A percentile compares a stretch with the other conserved stretches of the same genome.
Evolutionary conservation across 1,139 yeast species (phyloP).

Genomic region (Debaryomyces coudertii): DNA sequence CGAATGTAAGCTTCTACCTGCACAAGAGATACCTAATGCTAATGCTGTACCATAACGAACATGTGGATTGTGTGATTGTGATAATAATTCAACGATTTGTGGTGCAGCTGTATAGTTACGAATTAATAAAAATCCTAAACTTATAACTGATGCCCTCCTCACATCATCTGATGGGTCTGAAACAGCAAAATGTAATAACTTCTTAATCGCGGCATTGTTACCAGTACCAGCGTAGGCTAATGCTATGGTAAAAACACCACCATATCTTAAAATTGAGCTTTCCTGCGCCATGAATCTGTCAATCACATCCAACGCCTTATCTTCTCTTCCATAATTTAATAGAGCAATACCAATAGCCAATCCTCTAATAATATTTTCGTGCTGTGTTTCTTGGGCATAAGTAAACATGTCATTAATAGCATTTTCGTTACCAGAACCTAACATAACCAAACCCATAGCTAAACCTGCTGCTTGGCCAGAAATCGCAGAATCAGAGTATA

Average conservation of each 20-base stretch:
- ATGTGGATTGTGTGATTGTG: slow-evolving; percentile 96
- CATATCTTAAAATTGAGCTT: slow-evolving; percentile 86
- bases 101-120: slow-evolving; percentile 95
- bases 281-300: slow-evolving; percentile 71
- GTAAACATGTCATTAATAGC: slow-evolving; percentile 84
- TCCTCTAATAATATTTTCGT: slow-evolving; percentile 92
- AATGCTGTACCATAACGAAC: slow-evolving; percentile 98
- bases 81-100: slow-evolving; percentile 86
- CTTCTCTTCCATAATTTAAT: slow-evolving; percentile 84
- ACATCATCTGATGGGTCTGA: slow-evolving; percentile 97
- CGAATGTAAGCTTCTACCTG: slow-evolving; percentile 86
- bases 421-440: slow-evolving; percentile 82
- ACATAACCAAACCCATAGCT: slow-evolving; percentile 94
- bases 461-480: slow-evolving; percentile 98
- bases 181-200: slow-evolving; percentile 88
- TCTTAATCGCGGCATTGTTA: slow-evolving; percentile 81
- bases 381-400: slow-evolving; percentile 94
- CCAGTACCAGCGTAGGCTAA: slow-evolving; percentile 98
- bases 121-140: slow-evolving; percentile 88
- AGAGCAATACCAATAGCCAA: slow-evolving; percentile 88
- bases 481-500: slow-evolving; percentile 88
- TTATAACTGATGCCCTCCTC: slow-evolving; percentile 92
- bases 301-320: slow-evolving; percentile 74
- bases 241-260: slow-evolving; percentile 93
- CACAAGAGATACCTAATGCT: slow-evolving; percentile 97